Evolutionary conservation across 106 monocot genomes (phyloP).

Genomic region (Vanilla planifolia): DNA sequence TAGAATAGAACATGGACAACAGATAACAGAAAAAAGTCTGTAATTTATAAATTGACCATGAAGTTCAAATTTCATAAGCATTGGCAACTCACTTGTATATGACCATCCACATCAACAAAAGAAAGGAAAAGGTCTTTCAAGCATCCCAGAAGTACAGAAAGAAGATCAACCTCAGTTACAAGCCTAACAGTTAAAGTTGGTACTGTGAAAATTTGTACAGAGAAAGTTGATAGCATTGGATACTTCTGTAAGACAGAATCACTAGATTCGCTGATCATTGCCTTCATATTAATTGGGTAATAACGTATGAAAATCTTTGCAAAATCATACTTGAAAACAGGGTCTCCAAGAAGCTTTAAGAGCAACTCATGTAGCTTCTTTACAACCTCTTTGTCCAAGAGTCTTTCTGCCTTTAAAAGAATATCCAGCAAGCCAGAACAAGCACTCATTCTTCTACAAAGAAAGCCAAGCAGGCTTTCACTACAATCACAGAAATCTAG

Average conservation of each 20-base stretch:
- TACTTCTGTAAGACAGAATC: constrained; percentile 29
- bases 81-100: constrained; percentile 10
- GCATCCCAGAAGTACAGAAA: constrained; percentile 17
- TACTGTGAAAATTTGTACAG: constrained; percentile 96
- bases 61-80: constrained; percentile 24
- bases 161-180: constrained; percentile 27
- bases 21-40: too few relatives aligned
- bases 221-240: constrained; percentile 53
- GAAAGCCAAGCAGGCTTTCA: constrained; percentile 70
- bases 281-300: constrained; percentile 44
- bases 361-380: constrained; percentile 76
- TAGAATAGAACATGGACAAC: too few relatives aligned
- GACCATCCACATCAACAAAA: constrained; percentile 21
- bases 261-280: constrained; percentile 36
- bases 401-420: constrained; percentile 55
- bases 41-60: too few relatives aligned
- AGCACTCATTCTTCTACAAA: constrained; percentile 35
- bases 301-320: constrained; percentile 54
- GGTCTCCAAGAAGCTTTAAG: constrained; percentile 80
- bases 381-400: constrained; percentile 55
- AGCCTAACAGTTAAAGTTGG: constrained; percentile 58
- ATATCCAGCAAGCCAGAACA: constrained; percentile 40
- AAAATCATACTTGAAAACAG: constrained; percentile 84
- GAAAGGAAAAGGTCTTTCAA: constrained; percentile 16
- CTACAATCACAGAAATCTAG: constrained; percentile 66